Conservation (phyloP, 2,329 filamentous ascomycete species). For the Lasiodiplodia sp. region DNA sequence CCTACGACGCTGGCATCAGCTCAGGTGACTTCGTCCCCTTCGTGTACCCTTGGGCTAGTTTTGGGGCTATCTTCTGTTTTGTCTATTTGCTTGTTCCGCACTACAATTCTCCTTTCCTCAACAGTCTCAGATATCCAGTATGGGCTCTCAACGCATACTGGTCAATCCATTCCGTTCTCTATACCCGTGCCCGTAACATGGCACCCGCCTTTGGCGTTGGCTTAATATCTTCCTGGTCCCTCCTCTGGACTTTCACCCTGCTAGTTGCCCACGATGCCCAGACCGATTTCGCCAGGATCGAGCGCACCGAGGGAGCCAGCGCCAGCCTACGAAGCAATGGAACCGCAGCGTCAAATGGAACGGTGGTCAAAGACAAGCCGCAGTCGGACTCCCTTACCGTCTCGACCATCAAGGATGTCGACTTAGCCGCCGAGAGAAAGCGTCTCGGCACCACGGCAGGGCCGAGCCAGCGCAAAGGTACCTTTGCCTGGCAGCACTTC, state of each 20-base stretch:
- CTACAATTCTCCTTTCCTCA: constrained; percentile 47
- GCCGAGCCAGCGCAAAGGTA: constrained; percentile 42
- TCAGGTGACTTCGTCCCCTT: constrained; percentile 52
- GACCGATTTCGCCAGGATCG: constrained; percentile 63
- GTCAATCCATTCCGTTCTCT: constrained; percentile 52
- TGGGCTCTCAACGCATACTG: constrained; percentile 55
- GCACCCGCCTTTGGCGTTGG: constrained; percentile 64
- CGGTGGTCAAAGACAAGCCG: constrained; percentile 31
- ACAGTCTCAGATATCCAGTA: constrained; percentile 53
- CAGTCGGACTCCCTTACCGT: background rate
- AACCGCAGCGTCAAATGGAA: background rate
- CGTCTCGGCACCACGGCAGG: constrained; percentile 33
- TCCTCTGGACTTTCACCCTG: constrained; percentile 61
- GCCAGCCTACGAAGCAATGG: constrained; percentile 10
- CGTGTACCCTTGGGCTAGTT: constrained; percentile 52
- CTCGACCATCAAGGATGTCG: constrained; percentile 26
- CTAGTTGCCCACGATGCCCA: constrained; percentile 64
- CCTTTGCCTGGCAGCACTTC: constrained; percentile 63
- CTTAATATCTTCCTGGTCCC: constrained; percentile 61
- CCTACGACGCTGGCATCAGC: constrained; percentile 49
- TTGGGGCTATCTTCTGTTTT: constrained; percentile 53
- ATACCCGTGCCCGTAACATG: constrained; percentile 57
- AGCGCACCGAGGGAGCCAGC: constrained; percentile 47
- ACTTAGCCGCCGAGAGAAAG: constrained; percentile 18
- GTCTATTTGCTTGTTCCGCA: constrained; percentile 61